Conservation (phyloP, 1,284 basidiomycete species). For the Ceratobasidium sp. region DNA sequence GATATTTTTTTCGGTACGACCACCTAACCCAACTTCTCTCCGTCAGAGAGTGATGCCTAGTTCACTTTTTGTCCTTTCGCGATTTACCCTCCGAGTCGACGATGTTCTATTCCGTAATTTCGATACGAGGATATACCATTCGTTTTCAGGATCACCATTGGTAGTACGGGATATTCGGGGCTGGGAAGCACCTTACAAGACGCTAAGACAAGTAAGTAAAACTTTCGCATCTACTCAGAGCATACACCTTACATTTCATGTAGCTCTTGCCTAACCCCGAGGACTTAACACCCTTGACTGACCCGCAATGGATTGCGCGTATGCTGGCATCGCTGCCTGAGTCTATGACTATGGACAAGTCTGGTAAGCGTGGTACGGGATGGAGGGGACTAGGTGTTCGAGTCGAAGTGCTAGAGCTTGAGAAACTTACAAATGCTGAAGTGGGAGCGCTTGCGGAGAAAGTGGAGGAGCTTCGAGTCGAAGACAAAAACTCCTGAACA, state of each 20-base stretch:
- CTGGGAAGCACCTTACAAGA: conserved; percentile 89
- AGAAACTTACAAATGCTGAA: conserved; percentile 3
- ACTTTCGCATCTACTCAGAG: conserved; percentile 3
- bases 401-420: conserved; percentile 59
- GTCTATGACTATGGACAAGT: conserved; percentile 69
- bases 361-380: conserved; percentile 68
- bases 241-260: neutral
- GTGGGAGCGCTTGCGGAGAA: conserved; percentile 6
- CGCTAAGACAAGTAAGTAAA: conserved; percentile 76
- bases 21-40: neutral
- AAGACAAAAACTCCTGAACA: conserved; percentile 1
- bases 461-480: conserved; percentile 23
- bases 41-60: conserved; percentile 94
- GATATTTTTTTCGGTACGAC: neutral
- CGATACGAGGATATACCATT: conserved; percentile 92
- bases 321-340: conserved; percentile 75
- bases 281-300: conserved; percentile 91
- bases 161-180: conserved; percentile 88
- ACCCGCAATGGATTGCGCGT: conserved; percentile 87
- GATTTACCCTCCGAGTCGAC: conserved; percentile 96
- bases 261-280: conserved; percentile 83
- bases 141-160: conserved; percentile 71
- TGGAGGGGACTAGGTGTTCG: conserved; percentile 81
- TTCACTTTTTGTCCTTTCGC: conserved; percentile 90
- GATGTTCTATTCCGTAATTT: conserved; percentile 92